Base-by-base conservation (phyloP, 768 basidiomycete genomes). In the Amanita subjunquillea region DNA sequence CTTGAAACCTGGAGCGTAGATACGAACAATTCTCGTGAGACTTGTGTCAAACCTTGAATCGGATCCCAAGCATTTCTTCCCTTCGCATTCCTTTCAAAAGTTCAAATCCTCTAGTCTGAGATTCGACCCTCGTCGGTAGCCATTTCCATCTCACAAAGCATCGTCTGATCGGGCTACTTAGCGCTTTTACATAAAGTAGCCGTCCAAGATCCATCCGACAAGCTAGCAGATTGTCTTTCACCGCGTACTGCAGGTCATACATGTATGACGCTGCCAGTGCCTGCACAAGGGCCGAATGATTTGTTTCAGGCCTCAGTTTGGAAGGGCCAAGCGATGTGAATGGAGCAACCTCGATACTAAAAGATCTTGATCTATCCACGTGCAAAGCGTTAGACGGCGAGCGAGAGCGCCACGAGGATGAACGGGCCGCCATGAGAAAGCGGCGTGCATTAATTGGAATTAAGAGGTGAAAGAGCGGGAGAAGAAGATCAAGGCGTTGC, bases 341-440 rank as follows among this genome's bases (percentile, higher is more conserved):
- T 51, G 57, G 15, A 57, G n/a, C 51, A 75, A 3, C 75, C 75
- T 54, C 82, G 75, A 1, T 62, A 58, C 43, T 91, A 27, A 68
- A 71, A 36, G 75, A 81, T 32, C 75, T 95, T 29, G 92, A 97
- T 62, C 64, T 95, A 10, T 87, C 87, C 0, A 87, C 87, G 60
- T 87, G 37, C 57, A 61, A 67, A 0, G 60, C 59, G 1, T 65
- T 95, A 10, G 68, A 29, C 27, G 27, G 27, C 6, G 27, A 29
- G 27, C 27, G 27, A 29, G 27, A 29, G 27, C 27, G 27, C 27
- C 27, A 29, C 27, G 30, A 30, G 30, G 9, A 30, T 1, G 4
- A 9, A 30, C 30, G 30, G 30, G 8, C 30, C 6, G 73, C 74
- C 3, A 58, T 92, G 2, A 87, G 86, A 0, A 77, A 77, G 55